Evolutionary conservation across 495 filamentous ascomycete species (phyloP).

Genomic region (Lepraria neglecta): DNA sequence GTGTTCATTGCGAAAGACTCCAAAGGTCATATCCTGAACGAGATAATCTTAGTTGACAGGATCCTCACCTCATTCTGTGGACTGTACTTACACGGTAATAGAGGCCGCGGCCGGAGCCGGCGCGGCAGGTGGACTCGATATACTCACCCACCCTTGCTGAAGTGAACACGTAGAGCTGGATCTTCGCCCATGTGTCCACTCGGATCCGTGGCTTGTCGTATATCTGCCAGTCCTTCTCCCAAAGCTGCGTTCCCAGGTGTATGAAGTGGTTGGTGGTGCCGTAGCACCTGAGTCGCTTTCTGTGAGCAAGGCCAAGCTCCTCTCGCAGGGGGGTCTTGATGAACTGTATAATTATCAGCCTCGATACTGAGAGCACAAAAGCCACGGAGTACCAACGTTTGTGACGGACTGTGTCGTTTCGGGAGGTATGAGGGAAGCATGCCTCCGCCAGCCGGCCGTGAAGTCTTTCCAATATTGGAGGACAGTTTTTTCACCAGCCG

Average conservation of each 20-base stretch:
- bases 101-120: conserved; percentile 14
- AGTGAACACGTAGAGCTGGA: conserved; percentile 22
- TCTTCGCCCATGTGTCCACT: conserved; percentile 14
- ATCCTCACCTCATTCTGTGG: neutral
- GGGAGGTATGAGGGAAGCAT: neutral
- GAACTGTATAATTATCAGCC: neutral
- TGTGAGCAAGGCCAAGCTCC: neutral
- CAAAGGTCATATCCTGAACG: conserved; percentile 23
- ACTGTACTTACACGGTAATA: conserved; percentile 15
- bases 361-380: neutral
- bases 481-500: neutral
- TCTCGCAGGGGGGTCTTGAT: neutral
- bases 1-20: conserved; percentile 25
- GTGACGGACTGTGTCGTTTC: conserved; percentile 1
- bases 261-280: conserved; percentile 4
- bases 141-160: conserved; percentile 20
- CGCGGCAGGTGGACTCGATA: conserved; percentile 13
- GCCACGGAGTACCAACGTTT: neutral
- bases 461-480: conserved; percentile 5
- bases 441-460: neutral
- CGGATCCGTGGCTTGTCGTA: conserved; percentile 13
- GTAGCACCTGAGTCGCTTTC: conserved; percentile 1
- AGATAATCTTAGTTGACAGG: conserved; percentile 2
- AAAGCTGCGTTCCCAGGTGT: conserved; percentile 3
- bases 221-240: conserved; percentile 14